phyloP scores from a whole-genome alignment of 768 basidiomycete genomes.

The Russula brevipes region DNA sequence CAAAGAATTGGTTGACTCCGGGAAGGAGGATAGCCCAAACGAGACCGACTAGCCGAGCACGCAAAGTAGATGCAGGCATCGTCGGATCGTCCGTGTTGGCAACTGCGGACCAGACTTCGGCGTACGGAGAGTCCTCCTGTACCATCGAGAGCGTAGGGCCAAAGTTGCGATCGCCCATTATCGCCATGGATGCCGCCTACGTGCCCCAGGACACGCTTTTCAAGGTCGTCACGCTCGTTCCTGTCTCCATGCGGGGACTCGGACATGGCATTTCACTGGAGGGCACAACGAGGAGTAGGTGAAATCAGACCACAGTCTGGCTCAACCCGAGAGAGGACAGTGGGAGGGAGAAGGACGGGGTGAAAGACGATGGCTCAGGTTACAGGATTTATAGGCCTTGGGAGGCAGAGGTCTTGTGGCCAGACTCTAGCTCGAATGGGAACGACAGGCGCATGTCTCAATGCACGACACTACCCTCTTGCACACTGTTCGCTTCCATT shows the following conservation, averaged over 20 bases:
- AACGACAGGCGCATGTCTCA: too few relatives aligned
- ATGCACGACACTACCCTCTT: too few relatives aligned
- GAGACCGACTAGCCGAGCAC: slow-evolving; percentile 37
- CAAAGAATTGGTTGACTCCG: slow-evolving; percentile 77
- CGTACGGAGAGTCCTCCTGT: slow-evolving; percentile 49
- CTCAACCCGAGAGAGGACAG: not conserved
- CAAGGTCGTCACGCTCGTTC: slow-evolving; percentile 26
- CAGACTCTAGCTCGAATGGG: too few relatives aligned
- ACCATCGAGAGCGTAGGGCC: slow-evolving; percentile 30
- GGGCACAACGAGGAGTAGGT: not conserved
- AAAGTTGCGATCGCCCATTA: slow-evolving; percentile 34
- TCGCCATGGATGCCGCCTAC: not conserved
- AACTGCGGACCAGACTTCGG: slow-evolving; percentile 49
- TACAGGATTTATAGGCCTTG: too few relatives aligned
- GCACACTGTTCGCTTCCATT: too few relatives aligned
- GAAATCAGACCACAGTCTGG: slow-evolving; percentile 4
- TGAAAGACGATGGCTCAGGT: not conserved
- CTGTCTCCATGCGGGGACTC: slow-evolving; percentile 22
- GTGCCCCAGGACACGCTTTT: slow-evolving; percentile 13
- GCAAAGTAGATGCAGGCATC: slow-evolving; percentile 36
- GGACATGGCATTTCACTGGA: slow-evolving; percentile 17
- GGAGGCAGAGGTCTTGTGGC: too few relatives aligned
- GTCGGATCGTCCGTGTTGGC: slow-evolving; percentile 44
- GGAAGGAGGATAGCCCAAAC: slow-evolving; percentile 55
- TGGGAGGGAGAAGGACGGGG: not conserved